Conservation (phyloP, 2,329 filamentous ascomycete genomes). For the Cordyceps cateniannulata region DNA sequence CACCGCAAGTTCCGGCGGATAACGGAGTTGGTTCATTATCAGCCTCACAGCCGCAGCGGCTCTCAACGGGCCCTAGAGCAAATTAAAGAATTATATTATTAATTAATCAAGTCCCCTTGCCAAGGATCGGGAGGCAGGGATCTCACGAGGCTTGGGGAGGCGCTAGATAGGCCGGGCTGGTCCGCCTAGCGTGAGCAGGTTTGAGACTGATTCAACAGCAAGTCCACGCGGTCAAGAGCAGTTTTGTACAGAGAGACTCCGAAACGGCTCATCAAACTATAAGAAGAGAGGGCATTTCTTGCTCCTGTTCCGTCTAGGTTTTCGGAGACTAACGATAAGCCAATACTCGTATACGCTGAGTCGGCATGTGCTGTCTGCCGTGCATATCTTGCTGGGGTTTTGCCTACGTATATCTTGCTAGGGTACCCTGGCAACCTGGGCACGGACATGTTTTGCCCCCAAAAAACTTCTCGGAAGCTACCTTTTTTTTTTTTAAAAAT, state of each 20-base stretch:
- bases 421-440: no score
- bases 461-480: no score
- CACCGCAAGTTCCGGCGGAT: not conserved
- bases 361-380: no score
- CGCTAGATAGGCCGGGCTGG: not conserved
- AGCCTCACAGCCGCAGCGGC: not conserved
- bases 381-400: no score
- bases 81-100: not conserved
- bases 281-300: not conserved
- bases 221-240: not conserved
- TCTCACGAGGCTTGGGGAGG: not conserved
- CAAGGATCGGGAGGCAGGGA: not conserved
- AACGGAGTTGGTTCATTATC: not conserved
- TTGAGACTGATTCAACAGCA: slow-evolving; percentile 1
- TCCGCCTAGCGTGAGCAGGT: slow-evolving; percentile 1
- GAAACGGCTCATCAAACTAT: not conserved
- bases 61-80: not conserved
- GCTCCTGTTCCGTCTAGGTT: not conserved
- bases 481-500: no score
- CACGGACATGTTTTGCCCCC: no score
- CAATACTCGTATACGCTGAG: no score
- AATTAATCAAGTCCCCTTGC: no score
- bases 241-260: not conserved
- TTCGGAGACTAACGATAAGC: no score
- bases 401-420: no score